Evolutionary conservation across 139 green algal species (phyloP).

Genomic region (Zygnema cylindricum): DNA sequence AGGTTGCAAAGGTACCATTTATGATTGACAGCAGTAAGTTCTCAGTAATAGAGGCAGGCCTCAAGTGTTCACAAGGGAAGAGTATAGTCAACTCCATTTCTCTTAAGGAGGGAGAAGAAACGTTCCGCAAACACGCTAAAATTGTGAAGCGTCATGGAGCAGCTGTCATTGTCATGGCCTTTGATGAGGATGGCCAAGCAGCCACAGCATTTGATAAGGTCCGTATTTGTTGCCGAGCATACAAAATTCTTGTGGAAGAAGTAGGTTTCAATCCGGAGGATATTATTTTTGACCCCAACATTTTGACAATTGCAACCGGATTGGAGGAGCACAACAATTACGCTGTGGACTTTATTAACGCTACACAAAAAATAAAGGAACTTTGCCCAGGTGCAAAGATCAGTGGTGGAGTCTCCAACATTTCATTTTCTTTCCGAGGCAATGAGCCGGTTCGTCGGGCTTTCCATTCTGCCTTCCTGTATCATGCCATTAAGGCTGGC

Average conservation of each 20-base stretch:
- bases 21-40: constrained; percentile 99
- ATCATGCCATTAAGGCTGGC: constrained; percentile 90
- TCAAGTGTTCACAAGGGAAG: constrained; percentile 97
- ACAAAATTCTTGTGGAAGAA: constrained; percentile 93
- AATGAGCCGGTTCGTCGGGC: constrained; percentile 92
- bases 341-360: constrained; percentile 96
- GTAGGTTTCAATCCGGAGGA: constrained; percentile 94
- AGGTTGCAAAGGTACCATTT: constrained; percentile 85
- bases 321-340: constrained; percentile 99
- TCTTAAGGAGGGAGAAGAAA: constrained; percentile 95
- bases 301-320: constrained; percentile 96
- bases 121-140: constrained; percentile 73
- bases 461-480: constrained; percentile 94
- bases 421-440: constrained; percentile 97
- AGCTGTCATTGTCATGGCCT: constrained; percentile 98
- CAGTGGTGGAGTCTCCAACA: constrained; percentile 95
- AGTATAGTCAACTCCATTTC: constrained; percentile 98
- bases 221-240: constrained; percentile 92
- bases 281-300: constrained; percentile 99
- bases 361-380: constrained; percentile 91
- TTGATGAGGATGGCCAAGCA: constrained; percentile 91
- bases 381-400: constrained; percentile 94
- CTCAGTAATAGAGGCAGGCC: constrained; percentile 93
- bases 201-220: constrained; percentile 80
- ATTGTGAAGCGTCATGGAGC: constrained; percentile 88